These are phyloP conservation scores for Dothiorella sarmentorum DNA, from an alignment of 2,329 filamentous ascomycete species.

Conservation along the genomic window DNA sequence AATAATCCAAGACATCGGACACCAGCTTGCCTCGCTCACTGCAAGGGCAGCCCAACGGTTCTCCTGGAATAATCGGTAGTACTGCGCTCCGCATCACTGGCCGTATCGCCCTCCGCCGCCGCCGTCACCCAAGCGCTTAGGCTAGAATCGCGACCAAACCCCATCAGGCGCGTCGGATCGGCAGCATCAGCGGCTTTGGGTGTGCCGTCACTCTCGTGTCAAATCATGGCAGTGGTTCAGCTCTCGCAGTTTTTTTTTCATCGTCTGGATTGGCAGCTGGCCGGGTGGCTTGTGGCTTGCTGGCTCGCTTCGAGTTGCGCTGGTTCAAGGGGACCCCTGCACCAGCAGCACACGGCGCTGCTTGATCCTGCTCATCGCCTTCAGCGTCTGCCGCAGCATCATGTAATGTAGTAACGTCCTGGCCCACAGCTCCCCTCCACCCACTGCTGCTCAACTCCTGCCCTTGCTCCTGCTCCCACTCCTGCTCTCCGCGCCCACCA, in stretches of 20 bases:
- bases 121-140: background rate
- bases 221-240: too few relatives aligned
- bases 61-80: too few relatives aligned
- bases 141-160: background rate
- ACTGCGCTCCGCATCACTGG: too few relatives aligned
- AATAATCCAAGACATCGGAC: too few relatives aligned
- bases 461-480: background rate
- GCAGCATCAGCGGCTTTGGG: background rate
- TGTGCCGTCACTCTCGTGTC: too few relatives aligned
- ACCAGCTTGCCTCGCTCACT: too few relatives aligned
- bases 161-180: background rate
- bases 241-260: too few relatives aligned
- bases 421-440: background rate
- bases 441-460: too few relatives aligned
- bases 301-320: conserved; percentile 8
- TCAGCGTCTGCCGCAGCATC: background rate
- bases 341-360: background rate
- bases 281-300: background rate
- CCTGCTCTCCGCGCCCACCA: background rate
- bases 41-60: too few relatives aligned
- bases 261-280: background rate
- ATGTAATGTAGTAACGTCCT: background rate
- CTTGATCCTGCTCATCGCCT: conserved; percentile 2
- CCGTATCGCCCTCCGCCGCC: too few relatives aligned
- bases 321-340: background rate